phyloP scores from a whole-genome alignment of 495 filamentous ascomycete genomes.

The Cryomyces minteri region DNA sequence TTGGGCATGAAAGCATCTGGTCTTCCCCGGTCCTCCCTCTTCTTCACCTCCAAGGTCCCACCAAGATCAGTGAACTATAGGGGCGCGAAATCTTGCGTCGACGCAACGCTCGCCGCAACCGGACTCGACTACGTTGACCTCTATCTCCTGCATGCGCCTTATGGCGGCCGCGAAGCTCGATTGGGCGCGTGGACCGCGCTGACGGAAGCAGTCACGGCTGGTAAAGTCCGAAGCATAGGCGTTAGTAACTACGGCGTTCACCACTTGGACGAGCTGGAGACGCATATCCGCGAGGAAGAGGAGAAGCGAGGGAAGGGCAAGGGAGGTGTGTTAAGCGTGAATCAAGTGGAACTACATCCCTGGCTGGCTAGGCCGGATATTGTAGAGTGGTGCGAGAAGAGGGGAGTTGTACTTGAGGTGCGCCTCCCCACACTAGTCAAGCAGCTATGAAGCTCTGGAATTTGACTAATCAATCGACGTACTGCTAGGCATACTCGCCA shows the following conservation, averaged over 20 bases:
- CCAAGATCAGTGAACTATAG: conserved; percentile 27
- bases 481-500: conserved; percentile 47
- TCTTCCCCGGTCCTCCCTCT: conserved; percentile 43
- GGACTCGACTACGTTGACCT: conserved; percentile 45
- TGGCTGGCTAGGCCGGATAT: conserved; percentile 69
- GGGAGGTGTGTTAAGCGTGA: conserved; percentile 61
- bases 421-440: neutral
- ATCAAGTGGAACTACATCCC: conserved; percentile 81
- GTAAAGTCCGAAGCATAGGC: conserved; percentile 34
- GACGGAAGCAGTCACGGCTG: conserved; percentile 40
- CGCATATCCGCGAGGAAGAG: conserved; percentile 50
- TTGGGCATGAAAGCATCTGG: conserved; percentile 37
- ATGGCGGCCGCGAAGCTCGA: conserved; percentile 34
- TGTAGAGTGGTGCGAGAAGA: conserved; percentile 49
- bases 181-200: conserved; percentile 48
- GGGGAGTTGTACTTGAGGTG: conserved; percentile 47
- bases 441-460: neutral
- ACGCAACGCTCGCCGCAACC: conserved; percentile 29
- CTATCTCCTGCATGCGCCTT: conserved; percentile 40
- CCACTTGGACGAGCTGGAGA: conserved; percentile 56
- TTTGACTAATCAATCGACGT: neutral
- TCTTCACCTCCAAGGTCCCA: conserved; percentile 57
- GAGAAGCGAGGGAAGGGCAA: conserved; percentile 39
- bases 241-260: conserved; percentile 44
- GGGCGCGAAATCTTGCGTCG: conserved; percentile 29